phyloP scores from a whole-genome alignment of 495 filamentous ascomycete genomes.

The Aspergillus olivimuriae region DNA sequence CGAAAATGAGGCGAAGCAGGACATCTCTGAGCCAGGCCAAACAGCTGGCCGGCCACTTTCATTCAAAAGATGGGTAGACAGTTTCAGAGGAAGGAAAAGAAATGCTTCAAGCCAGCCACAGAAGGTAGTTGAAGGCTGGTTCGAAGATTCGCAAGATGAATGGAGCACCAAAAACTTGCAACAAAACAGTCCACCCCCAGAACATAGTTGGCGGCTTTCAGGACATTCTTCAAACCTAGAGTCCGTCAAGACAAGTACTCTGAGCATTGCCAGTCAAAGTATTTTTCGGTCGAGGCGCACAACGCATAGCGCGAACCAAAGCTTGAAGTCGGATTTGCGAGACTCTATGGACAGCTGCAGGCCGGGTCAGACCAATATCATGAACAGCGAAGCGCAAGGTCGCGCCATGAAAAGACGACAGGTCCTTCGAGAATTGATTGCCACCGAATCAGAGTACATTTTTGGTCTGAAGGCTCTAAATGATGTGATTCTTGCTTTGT shows the following conservation, averaged over 20 bases:
- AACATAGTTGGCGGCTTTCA: conserved; percentile 55
- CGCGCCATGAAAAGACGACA: conserved; percentile 68
- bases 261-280: conserved; percentile 65
- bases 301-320: conserved; percentile 47
- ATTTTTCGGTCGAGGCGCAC: conserved; percentile 52
- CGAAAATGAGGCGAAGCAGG: too few relatives aligned
- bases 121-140: conserved; percentile 37
- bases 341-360: conserved; percentile 62
- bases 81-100: conserved; percentile 38
- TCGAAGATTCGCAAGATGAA: conserved; percentile 29
- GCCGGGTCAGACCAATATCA: conserved; percentile 40
- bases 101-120: conserved; percentile 16
- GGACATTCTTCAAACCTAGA: conserved; percentile 70
- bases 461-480: conserved; percentile 77
- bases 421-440: conserved; percentile 76
- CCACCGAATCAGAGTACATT: conserved; percentile 83
- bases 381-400: conserved; percentile 65
- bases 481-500: conserved; percentile 52
- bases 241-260: conserved; percentile 67
- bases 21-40: too few relatives aligned
- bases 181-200: conserved; percentile 15
- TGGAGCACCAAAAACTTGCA: conserved; percentile 15
- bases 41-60: conserved; percentile 22
- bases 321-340: conserved; percentile 49
- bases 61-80: conserved; percentile 52